phyloP scores from a whole-genome alignment of 2,329 filamentous ascomycete genomes.

The Hawksworthiomyces lignivorus region DNA sequence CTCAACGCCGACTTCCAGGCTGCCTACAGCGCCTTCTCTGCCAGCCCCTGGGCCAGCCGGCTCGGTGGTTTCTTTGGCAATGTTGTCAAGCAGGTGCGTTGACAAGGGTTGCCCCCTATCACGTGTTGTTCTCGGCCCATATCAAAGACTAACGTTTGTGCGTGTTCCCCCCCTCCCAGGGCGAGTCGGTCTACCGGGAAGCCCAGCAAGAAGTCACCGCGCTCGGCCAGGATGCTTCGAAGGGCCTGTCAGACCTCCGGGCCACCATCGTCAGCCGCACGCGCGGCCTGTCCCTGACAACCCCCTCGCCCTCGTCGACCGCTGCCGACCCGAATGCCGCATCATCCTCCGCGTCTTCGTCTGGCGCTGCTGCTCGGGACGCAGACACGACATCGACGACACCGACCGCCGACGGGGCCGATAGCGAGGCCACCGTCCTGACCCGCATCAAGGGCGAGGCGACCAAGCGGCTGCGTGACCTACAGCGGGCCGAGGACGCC shows the following conservation, averaged over 20 bases:
- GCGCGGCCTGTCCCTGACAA: constrained; percentile 61
- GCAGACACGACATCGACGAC: constrained; percentile 26
- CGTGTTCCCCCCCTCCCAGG: constrained; percentile 35
- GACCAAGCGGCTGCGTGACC: constrained; percentile 74
- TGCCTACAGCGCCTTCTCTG: constrained; percentile 87
- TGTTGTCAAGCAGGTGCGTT: constrained; percentile 80
- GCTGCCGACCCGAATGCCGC: constrained; percentile 21
- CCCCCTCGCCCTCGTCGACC: constrained; percentile 21
- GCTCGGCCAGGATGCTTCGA: constrained; percentile 72
- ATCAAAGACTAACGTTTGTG: too few species aligned
- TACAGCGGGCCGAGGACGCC: constrained; percentile 88
- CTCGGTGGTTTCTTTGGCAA: constrained; percentile 84
- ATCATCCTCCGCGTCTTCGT: not conserved
- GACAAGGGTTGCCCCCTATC: not conserved
- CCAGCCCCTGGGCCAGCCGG: constrained; percentile 81
- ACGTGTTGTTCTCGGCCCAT: not conserved
- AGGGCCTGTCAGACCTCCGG: constrained; percentile 66
- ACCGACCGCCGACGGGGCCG: constrained; percentile 31
- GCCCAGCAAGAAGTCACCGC: constrained; percentile 76
- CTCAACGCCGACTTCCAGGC: constrained; percentile 88
- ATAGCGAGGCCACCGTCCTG: constrained; percentile 53
- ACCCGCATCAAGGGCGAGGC: constrained; percentile 70
- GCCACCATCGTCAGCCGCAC: constrained; percentile 65
- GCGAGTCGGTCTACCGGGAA: constrained; percentile 76
- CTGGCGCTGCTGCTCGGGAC: not conserved